A percentile compares a stretch with the other conserved stretches of the same genome.
Conservation (phyloP, 2,329 filamentous ascomycete species). For the Pseudogymnoascus sp. region DNA sequence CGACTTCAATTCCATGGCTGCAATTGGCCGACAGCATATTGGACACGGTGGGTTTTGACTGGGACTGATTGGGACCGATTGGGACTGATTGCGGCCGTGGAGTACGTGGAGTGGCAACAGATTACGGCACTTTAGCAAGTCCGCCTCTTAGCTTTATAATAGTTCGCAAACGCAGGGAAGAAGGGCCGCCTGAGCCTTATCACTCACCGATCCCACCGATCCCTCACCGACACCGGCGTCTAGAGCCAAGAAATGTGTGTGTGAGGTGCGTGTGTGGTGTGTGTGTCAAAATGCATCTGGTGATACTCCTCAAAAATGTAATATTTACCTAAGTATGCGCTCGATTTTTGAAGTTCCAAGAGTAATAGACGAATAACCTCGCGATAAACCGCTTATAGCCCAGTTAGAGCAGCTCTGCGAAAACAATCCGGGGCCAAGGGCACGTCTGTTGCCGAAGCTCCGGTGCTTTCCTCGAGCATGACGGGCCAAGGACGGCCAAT, state of each 20-base stretch:
- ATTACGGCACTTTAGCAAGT: neutral
- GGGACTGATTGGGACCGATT: conserved; percentile 1
- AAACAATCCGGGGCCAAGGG: neutral
- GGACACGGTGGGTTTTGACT: conserved; percentile 6
- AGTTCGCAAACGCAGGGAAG: neutral
- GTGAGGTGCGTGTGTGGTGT: neutral
- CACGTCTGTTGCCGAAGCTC: neutral
- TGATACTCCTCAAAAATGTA: conserved; percentile 4
- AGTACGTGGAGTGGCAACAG: neutral
- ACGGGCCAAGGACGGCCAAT: neutral
- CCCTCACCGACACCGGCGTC: conserved; percentile 1
- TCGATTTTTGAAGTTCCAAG: neutral
- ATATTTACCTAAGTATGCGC: neutral
- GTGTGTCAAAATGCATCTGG: neutral
- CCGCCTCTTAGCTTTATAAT: neutral
- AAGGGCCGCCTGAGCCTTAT: conserved; percentile 7
- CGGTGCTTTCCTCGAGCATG: neutral
- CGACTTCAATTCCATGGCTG: neutral
- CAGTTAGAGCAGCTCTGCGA: neutral
- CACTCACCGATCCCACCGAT: conserved; percentile 1
- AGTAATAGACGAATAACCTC: neutral
- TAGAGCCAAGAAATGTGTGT: neutral
- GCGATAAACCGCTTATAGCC: conserved; percentile 7
- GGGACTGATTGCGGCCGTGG: neutral
- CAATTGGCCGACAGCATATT: neutral